A percentile compares a stretch with the other conserved stretches of the same genome.
phyloP scores from a whole-genome alignment of 495 filamentous ascomycete species.

The Penicillium angulare region DNA sequence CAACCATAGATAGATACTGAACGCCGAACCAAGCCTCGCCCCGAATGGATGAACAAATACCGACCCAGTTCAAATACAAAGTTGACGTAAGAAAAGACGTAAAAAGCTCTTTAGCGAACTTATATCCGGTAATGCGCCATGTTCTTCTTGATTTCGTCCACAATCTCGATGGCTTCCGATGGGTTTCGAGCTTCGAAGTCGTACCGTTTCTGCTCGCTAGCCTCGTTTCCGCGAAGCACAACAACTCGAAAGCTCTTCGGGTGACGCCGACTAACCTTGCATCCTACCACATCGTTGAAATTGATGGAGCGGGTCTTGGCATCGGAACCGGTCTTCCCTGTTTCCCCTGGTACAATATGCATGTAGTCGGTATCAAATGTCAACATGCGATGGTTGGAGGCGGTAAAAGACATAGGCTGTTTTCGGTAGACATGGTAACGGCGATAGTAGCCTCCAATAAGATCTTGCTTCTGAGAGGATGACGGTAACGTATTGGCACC shows the following conservation, averaged over 20 bases:
- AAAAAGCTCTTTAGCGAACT: too few species aligned
- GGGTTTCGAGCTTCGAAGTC: conserved; percentile 87
- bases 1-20: too few species aligned
- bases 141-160: conserved; percentile 74
- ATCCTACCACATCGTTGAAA: conserved; percentile 89
- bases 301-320: conserved; percentile 85
- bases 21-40: too few species aligned
- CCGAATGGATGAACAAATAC: too few species aligned
- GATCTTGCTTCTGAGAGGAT: conserved; percentile 73
- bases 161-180: conserved; percentile 83
- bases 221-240: conserved; percentile 69
- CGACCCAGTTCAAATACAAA: too few species aligned
- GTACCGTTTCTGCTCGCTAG: conserved; percentile 82
- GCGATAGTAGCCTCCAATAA: conserved; percentile 69
- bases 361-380: conserved; percentile 94
- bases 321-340: conserved; percentile 51
- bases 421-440: conserved; percentile 92
- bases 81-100: too few species aligned
- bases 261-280: conserved; percentile 86
- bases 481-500: conserved; percentile 66
- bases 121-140: conserved; percentile 50
- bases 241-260: conserved; percentile 90
- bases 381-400: conserved; percentile 77
- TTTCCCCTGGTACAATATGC: conserved; percentile 82
- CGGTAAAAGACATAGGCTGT: conserved; percentile 89